Percentiles rank a stretch among this genome's conserved stretches.
Evolutionary conservation across 495 filamentous ascomycete species (phyloP).

Genomic region (Aspergillus nidulans): DNA sequence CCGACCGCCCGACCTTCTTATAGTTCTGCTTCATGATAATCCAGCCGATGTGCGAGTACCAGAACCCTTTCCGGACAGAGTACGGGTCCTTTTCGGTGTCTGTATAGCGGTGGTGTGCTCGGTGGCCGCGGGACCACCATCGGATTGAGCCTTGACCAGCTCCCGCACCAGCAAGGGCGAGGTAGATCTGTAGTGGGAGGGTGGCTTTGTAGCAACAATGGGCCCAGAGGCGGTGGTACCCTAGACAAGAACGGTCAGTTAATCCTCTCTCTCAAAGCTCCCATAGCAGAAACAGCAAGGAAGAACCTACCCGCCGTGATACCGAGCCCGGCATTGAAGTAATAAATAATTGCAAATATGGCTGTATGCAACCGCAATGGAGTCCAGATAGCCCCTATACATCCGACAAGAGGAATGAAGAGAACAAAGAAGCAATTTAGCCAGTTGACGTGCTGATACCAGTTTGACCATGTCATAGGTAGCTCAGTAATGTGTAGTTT

Average conservation of each 20-base stretch:
- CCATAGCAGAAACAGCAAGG: background rate
- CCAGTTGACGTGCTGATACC: slow-evolving; percentile 97
- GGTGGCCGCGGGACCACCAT: slow-evolving; percentile 89
- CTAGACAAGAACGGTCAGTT: slow-evolving; percentile 20
- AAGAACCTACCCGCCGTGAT: slow-evolving; percentile 72
- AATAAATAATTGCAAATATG: slow-evolving; percentile 78
- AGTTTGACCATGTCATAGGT: slow-evolving; percentile 78
- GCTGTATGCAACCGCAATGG: slow-evolving; percentile 70
- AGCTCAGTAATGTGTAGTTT: slow-evolving; percentile 46
- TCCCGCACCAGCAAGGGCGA: slow-evolving; percentile 78
- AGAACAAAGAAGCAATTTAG: slow-evolving; percentile 84
- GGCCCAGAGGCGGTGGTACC: slow-evolving; percentile 82
- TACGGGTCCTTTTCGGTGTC: slow-evolving; percentile 95
- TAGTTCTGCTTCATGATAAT: slow-evolving; percentile 83
- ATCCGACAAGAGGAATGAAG: slow-evolving; percentile 71
- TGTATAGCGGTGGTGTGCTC: slow-evolving; percentile 91
- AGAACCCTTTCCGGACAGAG: slow-evolving; percentile 82
- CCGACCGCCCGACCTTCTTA: slow-evolving; percentile 75
- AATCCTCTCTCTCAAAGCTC: background rate
- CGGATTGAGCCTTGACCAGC: slow-evolving; percentile 84
- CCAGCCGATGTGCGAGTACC: slow-evolving; percentile 85
- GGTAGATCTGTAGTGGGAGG: slow-evolving; percentile 72
- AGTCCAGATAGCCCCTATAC: slow-evolving; percentile 76
- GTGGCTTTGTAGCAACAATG: slow-evolving; percentile 79
- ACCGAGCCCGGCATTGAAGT: slow-evolving; percentile 84